Evolutionary conservation across 2,329 filamentous ascomycete species (phyloP), one percentile per base, ranked within the genome.

Genomic region (Geosmithia flava): DNA sequence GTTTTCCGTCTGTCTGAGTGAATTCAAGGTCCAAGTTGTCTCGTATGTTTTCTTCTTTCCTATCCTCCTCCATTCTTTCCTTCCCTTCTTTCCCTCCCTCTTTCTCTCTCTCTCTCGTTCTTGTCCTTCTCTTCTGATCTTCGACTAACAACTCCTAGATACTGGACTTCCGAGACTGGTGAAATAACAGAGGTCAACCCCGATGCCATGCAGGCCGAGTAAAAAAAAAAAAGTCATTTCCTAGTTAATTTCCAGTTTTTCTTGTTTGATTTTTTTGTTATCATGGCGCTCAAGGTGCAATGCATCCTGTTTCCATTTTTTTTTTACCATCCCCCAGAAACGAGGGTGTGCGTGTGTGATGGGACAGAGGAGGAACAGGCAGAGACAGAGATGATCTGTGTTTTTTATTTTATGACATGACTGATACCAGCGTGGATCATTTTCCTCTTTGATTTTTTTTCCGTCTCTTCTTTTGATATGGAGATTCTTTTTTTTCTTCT

Each of bases 1-100:
- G 59, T 97, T 98, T 68, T 85, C 88, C 47, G 80, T 96, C 49
- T 87, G 86, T 53, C 80, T 93, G 68, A 87, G 88, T 50, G 89
- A 97, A 70, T 98, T 98, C 71, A 83, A 76, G 64, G 81, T 98
- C 50, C 76, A 81, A 59, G 69, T 95, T 54, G 70, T 85, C 64
- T 90, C 89, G 61, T 84, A 75, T 65, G 75, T 72, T 33, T 20
- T 7, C n/a, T 37, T 16, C 11, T 11, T 16, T 37, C 33, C 11
- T 37, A 30, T 30, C 29, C 29, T 41, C 39, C 39, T 19, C 39
- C 7, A 41, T 41, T 16, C 39, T 41, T 39, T 39, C 16, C 33
- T 16, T 39, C 33, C 8, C 23, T 27, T 27, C 23, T 27, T 27
- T 27, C 23, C 23, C 23, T 27, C 23, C 8, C 23, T 27, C 23